phyloP scores from a whole-genome alignment of 768 basidiomycete genomes.

The Lentinula sp. region DNA sequence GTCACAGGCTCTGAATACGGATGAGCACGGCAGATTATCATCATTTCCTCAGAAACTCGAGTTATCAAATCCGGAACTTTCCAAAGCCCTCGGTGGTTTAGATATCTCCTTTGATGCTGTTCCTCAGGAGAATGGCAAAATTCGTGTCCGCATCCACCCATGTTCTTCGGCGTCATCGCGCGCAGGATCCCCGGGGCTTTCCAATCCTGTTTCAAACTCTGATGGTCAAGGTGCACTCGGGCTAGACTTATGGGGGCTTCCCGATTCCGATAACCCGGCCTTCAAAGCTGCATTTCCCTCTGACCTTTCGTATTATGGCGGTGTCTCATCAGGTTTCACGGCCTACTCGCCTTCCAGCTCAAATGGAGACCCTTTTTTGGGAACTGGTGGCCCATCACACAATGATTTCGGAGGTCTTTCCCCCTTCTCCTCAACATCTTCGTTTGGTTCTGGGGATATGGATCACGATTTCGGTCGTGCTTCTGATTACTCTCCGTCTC shows the following conservation, averaged over 20 bases:
- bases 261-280: neutral
- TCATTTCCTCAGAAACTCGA: conserved; percentile 41
- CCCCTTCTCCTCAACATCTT: conserved; percentile 4
- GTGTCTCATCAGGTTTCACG: conserved; percentile 5
- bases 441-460: neutral
- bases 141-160: conserved; percentile 68
- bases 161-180: conserved; percentile 40
- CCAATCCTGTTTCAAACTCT: conserved; percentile 17
- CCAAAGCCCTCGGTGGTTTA: conserved; percentile 48
- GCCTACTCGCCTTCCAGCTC: conserved; percentile 26
- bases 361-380: conserved; percentile 53
- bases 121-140: conserved; percentile 60
- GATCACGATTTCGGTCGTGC: conserved; percentile 19
- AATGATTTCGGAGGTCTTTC: conserved; percentile 19
- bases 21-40: conserved; percentile 24
- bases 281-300: conserved; percentile 18
- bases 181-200: conserved; percentile 25
- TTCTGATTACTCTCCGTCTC: conserved; percentile 24
- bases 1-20: conserved; percentile 41
- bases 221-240: conserved; percentile 1
- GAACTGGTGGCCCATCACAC: conserved; percentile 36
- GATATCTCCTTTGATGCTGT: conserved; percentile 71
- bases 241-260: conserved; percentile 2
- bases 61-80: conserved; percentile 44
- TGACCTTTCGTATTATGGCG: conserved; percentile 4